Evolutionary conservation across 202 grass and related monocot genomes (phyloP), one percentile per base, ranked within the genome.

Genomic region (Schoenoplectus triqueter): DNA sequence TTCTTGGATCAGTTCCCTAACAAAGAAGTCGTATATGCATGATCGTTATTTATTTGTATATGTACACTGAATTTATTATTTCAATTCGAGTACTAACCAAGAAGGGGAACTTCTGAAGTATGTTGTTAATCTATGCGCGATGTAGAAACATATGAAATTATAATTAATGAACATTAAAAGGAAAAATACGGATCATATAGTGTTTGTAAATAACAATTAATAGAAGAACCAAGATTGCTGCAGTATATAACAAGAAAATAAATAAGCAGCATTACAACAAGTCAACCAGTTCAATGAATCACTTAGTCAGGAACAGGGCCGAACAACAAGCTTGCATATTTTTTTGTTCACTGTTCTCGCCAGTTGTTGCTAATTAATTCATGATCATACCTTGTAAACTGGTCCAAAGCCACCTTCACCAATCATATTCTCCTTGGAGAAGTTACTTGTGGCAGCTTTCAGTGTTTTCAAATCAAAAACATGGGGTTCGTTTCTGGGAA

Each of bases 321-420:
- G 1, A 31, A 31, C 31, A 31, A 31, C 31, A 31, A 31, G 31
- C 31, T 31, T 56, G 54, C 54, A 48, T 56, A 56, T 47, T 7
- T 70, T 70, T 70, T 2, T 2, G 2, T 69, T 45, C 39, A 9
- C 9, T 66, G 10, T 31, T 66, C 2, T 66, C 0, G 2, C 54
- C 31, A 31, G 31, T 31, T 31, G 31, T 31, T 31, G 31, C 31
- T 31, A 31, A 22, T 10, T 31, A 15, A 10, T 67, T 19, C 42
- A 48, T 79, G 6, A 40, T 42, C 0, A 41, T 85, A 86, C 85
- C 64, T 86, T 86, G 63, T 80, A 86, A 3, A 86, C 85, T 6
- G 47, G 47, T 15, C 85, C 85, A 71, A 86, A 86, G 13, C 85
- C 85, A 47, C 85, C 85, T 59, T 86, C 44, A 1, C 85, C 63